Conservation (phyloP, 1,284 basidiomycete genomes). For the Kalmanozyma brasiliensis region DNA sequence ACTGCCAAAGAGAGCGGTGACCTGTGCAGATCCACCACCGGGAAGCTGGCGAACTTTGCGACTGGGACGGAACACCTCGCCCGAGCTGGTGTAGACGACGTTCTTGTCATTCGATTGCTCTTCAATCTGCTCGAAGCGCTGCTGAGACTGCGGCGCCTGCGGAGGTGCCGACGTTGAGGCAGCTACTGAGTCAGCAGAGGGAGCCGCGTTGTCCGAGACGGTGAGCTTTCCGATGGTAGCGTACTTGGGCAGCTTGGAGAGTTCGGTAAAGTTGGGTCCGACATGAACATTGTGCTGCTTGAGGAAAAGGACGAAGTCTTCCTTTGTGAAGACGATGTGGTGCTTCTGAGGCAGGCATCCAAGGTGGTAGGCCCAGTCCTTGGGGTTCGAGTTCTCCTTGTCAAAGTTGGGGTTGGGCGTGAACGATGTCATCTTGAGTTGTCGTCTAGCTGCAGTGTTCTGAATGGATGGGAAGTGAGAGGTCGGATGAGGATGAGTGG, state of each 20-base stretch:
- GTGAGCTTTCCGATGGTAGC: constrained; percentile 55
- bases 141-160: constrained; percentile 10
- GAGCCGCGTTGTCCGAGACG: constrained; percentile 22
- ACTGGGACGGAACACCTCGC: constrained; percentile 58
- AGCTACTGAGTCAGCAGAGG: constrained; percentile 19
- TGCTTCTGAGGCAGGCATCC: constrained; percentile 47
- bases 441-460: not conserved
- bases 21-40: constrained; percentile 54
- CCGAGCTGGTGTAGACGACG: constrained; percentile 52
- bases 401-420: constrained; percentile 48
- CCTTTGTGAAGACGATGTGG: constrained; percentile 62
- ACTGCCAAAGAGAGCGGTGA: constrained; percentile 54
- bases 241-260: constrained; percentile 55
- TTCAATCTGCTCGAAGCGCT: constrained; percentile 3
- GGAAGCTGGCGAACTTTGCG: constrained; percentile 59
- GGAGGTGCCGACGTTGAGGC: constrained; percentile 5
- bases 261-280: constrained; percentile 57
- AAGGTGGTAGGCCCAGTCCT: constrained; percentile 62
- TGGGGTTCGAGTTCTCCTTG: constrained; percentile 53
- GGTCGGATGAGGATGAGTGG: too few relatives aligned
- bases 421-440: constrained; percentile 45
- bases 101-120: constrained; percentile 18
- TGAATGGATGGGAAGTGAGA: too few relatives aligned
- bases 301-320: constrained; percentile 54
- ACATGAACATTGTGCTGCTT: constrained; percentile 60